Evolutionary conservation across 1,284 basidiomycete species (phyloP).

Genomic region (Tilletia walkeri): DNA sequence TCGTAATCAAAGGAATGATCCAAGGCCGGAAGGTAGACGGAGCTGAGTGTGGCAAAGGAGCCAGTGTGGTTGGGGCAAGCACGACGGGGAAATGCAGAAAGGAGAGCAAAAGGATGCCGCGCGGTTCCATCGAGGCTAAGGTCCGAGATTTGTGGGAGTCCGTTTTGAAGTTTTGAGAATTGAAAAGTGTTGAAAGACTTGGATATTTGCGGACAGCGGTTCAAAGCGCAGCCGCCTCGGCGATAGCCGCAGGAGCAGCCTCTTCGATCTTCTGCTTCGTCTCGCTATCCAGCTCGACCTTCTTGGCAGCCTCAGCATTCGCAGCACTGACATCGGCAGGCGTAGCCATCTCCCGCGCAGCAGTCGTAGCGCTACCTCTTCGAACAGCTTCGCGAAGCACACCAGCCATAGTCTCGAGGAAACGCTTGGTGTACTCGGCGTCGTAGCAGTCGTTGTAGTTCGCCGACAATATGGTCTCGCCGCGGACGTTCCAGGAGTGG

Average conservation of each 20-base stretch:
- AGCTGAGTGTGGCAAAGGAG: too few species aligned
- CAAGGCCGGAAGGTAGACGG: too few species aligned
- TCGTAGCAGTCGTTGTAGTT: conserved; percentile 17
- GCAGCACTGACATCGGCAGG: conserved; percentile 4
- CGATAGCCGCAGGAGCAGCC: background rate
- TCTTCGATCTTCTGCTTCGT: background rate
- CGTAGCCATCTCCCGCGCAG: conserved; percentile 5
- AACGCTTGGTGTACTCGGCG: background rate
- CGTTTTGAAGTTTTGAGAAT: too few species aligned
- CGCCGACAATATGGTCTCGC: conserved; percentile 1
- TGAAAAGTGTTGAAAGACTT: too few species aligned
- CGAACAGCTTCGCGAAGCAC: background rate
- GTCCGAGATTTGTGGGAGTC: too few species aligned
- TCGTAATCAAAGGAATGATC: too few species aligned
- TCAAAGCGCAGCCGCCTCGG: background rate
- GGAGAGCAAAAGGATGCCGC: too few species aligned
- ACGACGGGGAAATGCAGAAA: too few species aligned
- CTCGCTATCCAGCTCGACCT: background rate
- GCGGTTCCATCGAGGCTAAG: too few species aligned
- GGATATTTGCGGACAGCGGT: too few species aligned
- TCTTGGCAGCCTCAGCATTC: background rate
- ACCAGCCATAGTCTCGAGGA: conserved; percentile 4
- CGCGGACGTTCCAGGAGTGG: conserved; percentile 14
- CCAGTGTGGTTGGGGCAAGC: too few species aligned
- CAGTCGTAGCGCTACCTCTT: background rate